Base-by-base conservation (phyloP, 805 yeast species). In the Cephaloascus fragrans region DNA sequence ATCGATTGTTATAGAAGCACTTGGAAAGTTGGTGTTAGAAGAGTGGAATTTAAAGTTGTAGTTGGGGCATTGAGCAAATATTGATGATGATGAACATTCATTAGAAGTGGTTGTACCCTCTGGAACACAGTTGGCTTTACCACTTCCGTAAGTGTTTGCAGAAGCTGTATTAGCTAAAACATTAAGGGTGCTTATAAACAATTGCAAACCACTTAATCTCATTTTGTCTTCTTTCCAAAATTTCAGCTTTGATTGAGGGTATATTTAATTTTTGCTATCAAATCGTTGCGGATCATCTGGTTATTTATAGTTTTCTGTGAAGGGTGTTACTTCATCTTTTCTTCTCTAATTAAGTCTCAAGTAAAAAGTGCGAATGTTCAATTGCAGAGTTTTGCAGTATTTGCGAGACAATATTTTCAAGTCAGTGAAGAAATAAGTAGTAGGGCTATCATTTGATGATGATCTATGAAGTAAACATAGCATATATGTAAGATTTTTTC, bases 1-100 rank as follows among this genome's bases (percentile, higher is more conserved):
- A 9, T 43, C 32, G 32, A 47, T 33, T 1, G 40, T 19, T 26
- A 47, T 42, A 14, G 29, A 35, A 26, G 46, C 49, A 19, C 18
- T 32, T 3, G 50, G 50, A 37, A 31, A 9, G n/a, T 31, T 31
- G 8, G 18, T 6, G 8, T 31, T 16, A n/a, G 33, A 31, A 16
- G 33, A 9, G n/a, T 31, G 33, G 33, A 31, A 31, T n/a, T 14
- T 16, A 14, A 31, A 31, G n/a, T 31, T 31, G 15, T 31, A 31
- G n/a, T 31, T 14, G 5, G 33, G 33, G n/a, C 33, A 31, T n/a
- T 14, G 18, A n/a, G 15, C 33, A 31, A 8, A 31, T 8, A 31
- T 31, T 6, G 33, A 31, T 31, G n/a, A 6, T 9, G 18, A 31
- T 9, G 33, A 31, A 6, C 33, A 14, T 9, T 16, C 33, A 8